These are phyloP conservation scores for Talaromyces sp. DNA, from an alignment of 2,329 filamentous ascomycete genomes.

Conservation along the genomic window DNA sequence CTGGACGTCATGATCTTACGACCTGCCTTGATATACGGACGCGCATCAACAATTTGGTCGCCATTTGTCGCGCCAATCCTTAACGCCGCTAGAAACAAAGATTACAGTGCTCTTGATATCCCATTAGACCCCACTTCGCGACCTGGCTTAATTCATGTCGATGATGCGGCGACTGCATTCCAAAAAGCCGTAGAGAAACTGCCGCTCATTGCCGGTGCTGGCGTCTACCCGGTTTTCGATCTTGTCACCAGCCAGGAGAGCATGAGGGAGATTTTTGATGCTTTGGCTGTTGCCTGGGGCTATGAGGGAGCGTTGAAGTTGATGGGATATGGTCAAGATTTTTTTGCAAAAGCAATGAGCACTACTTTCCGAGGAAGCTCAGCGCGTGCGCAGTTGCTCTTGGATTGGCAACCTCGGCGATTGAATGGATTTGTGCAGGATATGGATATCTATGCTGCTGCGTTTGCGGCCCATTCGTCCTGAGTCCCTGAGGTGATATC, in stretches of 20 bases:
- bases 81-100: slow-evolving; percentile 17
- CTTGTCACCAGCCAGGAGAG: slow-evolving; percentile 27
- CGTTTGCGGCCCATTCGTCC: slow-evolving; percentile 2
- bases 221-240: slow-evolving; percentile 34
- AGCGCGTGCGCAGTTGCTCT: slow-evolving; percentile 22
- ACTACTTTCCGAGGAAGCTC: slow-evolving; percentile 18
- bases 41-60: slow-evolving; percentile 24
- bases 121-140: slow-evolving; percentile 16
- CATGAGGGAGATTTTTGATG: slow-evolving; percentile 23
- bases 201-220: slow-evolving; percentile 21
- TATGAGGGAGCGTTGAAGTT: slow-evolving; percentile 23
- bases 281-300: slow-evolving; percentile 16
- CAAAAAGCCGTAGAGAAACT: slow-evolving; percentile 24
- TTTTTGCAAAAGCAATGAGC: slow-evolving; percentile 21
- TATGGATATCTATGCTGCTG: slow-evolving; percentile 13
- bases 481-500: neutral
- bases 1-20: slow-evolving; percentile 30
- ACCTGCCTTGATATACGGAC: slow-evolving; percentile 31
- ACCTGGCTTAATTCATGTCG: slow-evolving; percentile 30
- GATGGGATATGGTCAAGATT: slow-evolving; percentile 17
- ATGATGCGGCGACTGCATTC: slow-evolving; percentile 31
- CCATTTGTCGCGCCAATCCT: slow-evolving; percentile 21
- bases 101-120: slow-evolving; percentile 13
- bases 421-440: slow-evolving; percentile 15
- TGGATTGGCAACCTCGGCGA: slow-evolving; percentile 30